phyloP scores from a whole-genome alignment of 345 rosid genomes.

The Corchorus capsularis region DNA sequence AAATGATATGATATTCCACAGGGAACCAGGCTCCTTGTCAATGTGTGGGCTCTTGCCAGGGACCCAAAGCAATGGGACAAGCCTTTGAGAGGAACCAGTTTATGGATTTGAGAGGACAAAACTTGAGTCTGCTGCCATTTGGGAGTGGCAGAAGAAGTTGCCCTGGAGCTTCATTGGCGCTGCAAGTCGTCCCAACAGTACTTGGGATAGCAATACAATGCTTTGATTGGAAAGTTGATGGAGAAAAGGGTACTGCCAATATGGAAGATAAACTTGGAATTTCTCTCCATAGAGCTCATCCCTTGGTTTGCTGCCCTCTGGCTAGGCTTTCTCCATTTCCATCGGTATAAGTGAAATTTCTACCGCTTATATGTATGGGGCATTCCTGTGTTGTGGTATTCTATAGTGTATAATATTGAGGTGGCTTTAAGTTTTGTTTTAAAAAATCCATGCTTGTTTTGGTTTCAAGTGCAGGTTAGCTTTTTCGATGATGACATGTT shows the following conservation, averaged over 20 bases:
- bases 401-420: too few relatives aligned
- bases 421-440: too few relatives aligned
- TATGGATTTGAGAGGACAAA: constrained; percentile 47
- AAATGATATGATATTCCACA: constrained; percentile 52
- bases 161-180: constrained; percentile 38
- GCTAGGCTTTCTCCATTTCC: constrained; percentile 42
- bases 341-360: neutral
- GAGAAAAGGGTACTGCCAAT: constrained; percentile 39
- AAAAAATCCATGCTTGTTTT: too few relatives aligned
- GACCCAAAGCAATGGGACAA: constrained; percentile 54
- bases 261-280: constrained; percentile 64
- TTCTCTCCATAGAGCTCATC: constrained; percentile 53
- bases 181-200: constrained; percentile 27
- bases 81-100: constrained; percentile 37
- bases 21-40: constrained; percentile 52
- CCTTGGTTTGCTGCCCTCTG: constrained; percentile 53
- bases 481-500: too few relatives aligned
- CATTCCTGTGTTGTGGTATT: too few relatives aligned
- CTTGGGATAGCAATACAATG: constrained; percentile 32
- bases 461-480: too few relatives aligned
- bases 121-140: constrained; percentile 44
- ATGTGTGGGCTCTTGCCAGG: constrained; percentile 60
- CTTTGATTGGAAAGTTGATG: constrained; percentile 31
- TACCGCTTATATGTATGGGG: too few relatives aligned
- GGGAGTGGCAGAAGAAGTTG: constrained; percentile 62